Base-by-base conservation (phyloP, 345 rosid species). In the Salix purpurea region DNA sequence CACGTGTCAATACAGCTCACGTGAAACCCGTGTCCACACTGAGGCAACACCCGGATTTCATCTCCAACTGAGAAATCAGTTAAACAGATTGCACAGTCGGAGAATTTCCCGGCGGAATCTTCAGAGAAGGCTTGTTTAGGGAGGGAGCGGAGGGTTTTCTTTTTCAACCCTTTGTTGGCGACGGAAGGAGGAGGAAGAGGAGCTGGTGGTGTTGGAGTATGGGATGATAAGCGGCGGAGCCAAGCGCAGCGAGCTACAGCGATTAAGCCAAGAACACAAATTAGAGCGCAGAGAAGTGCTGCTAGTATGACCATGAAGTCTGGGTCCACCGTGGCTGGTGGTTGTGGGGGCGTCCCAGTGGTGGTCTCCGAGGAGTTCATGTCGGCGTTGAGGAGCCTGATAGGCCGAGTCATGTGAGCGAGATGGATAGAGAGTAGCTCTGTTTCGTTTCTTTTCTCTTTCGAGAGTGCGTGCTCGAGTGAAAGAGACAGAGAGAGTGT, bases 11-110 rank as follows among this genome's bases (percentile, higher is more conserved):
- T 92, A 78, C 99, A 96, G 37, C 77, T 75, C 46, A 92, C 90
- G 82, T 96, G 99, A 86, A 96, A 96, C 10, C 89, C 93, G 60
- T 96, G 98, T 1, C 90, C 91, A 72, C 99, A 94, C 87, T 94
- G 94, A 15, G 98, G 97, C 71, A 94, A 84, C 67, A 90, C 86
- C 6, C 99, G 86, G 65, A 94, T 83, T 80, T 94, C 97, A 6
- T 96, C 98, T 0, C 99, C 97, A 48, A 82, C 68, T 54, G 75
- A 65, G 75, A 92, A 96, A 52, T 96, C 97, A 69, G 85, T 65
- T 26, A 92, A 65, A 84, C 99, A 96, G 69, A 94, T 90, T 11
- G 94, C 91, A 74, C 99, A 96, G 60, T 94, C 97, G 52, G 92
- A 72, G 86, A 86, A 52, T 40, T 78, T 85, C 50, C 79, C 64